These are phyloP conservation scores for Posidonia oceanica DNA, from an alignment of 116 monocot genomes.

Conservation along the genomic window DNA sequence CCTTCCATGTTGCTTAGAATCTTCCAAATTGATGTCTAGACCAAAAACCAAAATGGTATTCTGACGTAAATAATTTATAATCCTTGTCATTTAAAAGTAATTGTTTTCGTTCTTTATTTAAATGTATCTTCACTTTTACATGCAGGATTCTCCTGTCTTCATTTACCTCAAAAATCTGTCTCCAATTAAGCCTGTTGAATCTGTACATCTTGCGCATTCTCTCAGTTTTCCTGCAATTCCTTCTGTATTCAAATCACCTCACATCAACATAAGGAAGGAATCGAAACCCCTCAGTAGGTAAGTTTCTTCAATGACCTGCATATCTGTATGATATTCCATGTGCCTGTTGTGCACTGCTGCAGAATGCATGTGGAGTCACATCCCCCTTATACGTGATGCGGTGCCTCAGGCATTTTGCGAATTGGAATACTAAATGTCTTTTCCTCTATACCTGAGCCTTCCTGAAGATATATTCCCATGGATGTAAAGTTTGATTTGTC, in stretches of 20 bases:
- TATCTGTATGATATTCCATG: neutral
- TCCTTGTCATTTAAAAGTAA: neutral
- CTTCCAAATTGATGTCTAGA: no score
- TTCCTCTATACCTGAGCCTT: neutral
- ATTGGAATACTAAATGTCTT: neutral
- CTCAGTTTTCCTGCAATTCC: constrained; percentile 46
- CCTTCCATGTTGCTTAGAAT: no score
- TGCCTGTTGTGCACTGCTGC: neutral
- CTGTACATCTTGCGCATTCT: constrained; percentile 42
- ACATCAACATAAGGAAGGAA: constrained; percentile 56
- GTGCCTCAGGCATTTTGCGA: neutral
- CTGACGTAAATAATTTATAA: neutral
- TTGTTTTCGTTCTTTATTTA: neutral
- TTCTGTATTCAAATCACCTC: constrained; percentile 80
- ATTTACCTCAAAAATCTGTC: constrained; percentile 81
- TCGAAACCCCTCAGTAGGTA: constrained; percentile 47
- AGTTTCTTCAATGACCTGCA: neutral
- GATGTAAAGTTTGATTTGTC: neutral
- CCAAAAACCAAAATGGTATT: neutral
- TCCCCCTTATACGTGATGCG: neutral
- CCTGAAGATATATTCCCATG: neutral
- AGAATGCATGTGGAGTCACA: neutral
- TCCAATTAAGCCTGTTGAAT: constrained; percentile 79
- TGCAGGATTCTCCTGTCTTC: constrained; percentile 93
- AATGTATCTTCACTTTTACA: neutral